Base-by-base conservation (phyloP, 805 yeast species). In the Peterozyma toletana region DNA sequence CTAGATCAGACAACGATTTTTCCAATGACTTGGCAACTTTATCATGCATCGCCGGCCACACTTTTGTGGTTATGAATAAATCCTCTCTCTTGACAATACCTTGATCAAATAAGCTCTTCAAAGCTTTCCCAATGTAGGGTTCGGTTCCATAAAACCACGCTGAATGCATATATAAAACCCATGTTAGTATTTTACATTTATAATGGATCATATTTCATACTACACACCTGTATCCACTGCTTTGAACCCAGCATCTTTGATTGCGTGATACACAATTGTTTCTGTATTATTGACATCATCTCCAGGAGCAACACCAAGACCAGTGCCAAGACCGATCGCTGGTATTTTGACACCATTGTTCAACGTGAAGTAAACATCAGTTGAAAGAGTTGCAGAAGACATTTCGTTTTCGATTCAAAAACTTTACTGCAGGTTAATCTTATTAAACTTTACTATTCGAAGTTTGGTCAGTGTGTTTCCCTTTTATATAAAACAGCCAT, bases 311-410 rank as follows among this genome's bases (percentile, higher is more conserved):
- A 81, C 77, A 11, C 93, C 91, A 34, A 84, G 66, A 0, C 86
- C 90, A 30, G 81, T 77, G 13, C 93, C 91, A 34, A 84, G 66
- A 0, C 86, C 90, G 33, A 83, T 57, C 2, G 81, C 81, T 3
- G 91, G 91, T 45, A 84, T 75, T 30, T 53, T 56, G 38, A 64
- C 59, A 27, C 87, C 86, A 52, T 78, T 74, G 58, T 73, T 75
- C 36, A 83, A 67, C 7, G 64, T 66, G 50, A 76, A 68, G 21
- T 56, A 52, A 30, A 69, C 59, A 38, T 63, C 67, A 2, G 73
- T 70, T 37, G 40, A 44, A 13, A 36, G 30, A 15, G 39, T 37
- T 29, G 39, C 39, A 21, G 38, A 31, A 29, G 39, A 31, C 45
- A 42, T 42, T 16, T 42, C 27, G 27, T 21, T 21, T 21, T n/a